Evolutionary conservation across 2,329 filamentous ascomycete genomes (phyloP).

Genomic region (Ophiognomonia clavigignenti-juglandacearum): DNA sequence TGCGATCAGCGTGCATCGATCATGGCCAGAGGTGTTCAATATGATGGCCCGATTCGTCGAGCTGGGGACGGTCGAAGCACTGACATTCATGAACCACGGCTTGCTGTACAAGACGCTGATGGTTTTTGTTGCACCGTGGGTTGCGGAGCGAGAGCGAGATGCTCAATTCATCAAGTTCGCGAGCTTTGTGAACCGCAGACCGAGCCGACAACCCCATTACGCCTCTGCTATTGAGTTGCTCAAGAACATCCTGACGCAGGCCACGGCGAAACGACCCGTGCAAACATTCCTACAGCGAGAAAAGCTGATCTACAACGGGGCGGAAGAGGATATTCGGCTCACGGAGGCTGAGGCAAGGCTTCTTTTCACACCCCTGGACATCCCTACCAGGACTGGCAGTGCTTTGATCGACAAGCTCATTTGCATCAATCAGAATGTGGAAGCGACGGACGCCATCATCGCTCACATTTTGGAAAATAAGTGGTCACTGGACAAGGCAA

Average conservation of each 20-base stretch:
- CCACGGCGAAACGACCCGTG: constrained; percentile 23
- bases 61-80: constrained; percentile 54
- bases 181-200: constrained; percentile 45
- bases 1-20: constrained; percentile 42
- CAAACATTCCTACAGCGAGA: constrained; percentile 22
- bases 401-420: constrained; percentile 65
- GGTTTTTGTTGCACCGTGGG: constrained; percentile 55
- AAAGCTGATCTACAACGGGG: too few relatives aligned
- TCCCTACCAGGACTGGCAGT: constrained; percentile 26
- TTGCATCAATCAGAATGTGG: constrained; percentile 51
- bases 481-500: constrained; percentile 41
- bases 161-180: constrained; percentile 52
- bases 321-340: too few relatives aligned
- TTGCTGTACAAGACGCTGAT: constrained; percentile 56
- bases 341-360: too few relatives aligned
- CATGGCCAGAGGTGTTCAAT: constrained; percentile 75
- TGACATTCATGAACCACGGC: constrained; percentile 53
- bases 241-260: constrained; percentile 38
- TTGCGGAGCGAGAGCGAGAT: constrained; percentile 40
- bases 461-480: constrained; percentile 49
- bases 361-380: constrained; percentile 20
- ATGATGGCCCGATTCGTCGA: constrained; percentile 63
- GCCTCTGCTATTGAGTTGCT: constrained; percentile 44
- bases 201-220: constrained; percentile 49
- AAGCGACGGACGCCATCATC: constrained; percentile 52